Conservation (phyloP, 2,329 filamentous ascomycete genomes). For the Atkinsonella texensis region DNA sequence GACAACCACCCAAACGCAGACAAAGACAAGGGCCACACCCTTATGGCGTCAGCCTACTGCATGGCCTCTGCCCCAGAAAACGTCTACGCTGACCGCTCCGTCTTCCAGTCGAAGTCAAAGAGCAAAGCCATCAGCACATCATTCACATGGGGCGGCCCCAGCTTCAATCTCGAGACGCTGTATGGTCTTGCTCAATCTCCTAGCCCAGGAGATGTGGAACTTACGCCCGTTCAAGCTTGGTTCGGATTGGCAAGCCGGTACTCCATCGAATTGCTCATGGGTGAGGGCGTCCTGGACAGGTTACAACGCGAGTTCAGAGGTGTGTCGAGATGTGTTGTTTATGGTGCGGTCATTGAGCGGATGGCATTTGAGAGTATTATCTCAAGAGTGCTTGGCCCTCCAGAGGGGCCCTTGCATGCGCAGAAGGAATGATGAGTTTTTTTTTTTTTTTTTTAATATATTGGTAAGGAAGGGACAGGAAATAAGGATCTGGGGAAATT, state of each 20-base stretch:
- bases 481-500: no score
- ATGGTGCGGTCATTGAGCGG: conserved; percentile 35
- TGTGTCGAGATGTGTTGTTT: conserved; percentile 34
- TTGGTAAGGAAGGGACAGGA: background rate
- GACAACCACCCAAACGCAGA: conserved; percentile 14
- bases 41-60: conserved; percentile 32
- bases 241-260: conserved; percentile 36
- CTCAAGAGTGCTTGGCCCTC: conserved; percentile 22
- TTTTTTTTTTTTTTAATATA: background rate
- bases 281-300: conserved; percentile 20
- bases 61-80: conserved; percentile 26
- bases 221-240: conserved; percentile 42
- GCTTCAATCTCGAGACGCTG: conserved; percentile 30
- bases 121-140: background rate
- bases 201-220: conserved; percentile 28
- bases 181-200: conserved; percentile 33
- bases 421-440: background rate
- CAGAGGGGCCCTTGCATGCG: background rate
- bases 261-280: conserved; percentile 25
- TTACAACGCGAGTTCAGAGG: conserved; percentile 30
- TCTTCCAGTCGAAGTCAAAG: background rate
- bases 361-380: conserved; percentile 34
- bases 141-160: conserved; percentile 25
- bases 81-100: conserved; percentile 18
- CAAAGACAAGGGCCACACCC: conserved; percentile 26